Base-by-base conservation (phyloP, 345 rosid species). In the Trapa incisa region DNA sequence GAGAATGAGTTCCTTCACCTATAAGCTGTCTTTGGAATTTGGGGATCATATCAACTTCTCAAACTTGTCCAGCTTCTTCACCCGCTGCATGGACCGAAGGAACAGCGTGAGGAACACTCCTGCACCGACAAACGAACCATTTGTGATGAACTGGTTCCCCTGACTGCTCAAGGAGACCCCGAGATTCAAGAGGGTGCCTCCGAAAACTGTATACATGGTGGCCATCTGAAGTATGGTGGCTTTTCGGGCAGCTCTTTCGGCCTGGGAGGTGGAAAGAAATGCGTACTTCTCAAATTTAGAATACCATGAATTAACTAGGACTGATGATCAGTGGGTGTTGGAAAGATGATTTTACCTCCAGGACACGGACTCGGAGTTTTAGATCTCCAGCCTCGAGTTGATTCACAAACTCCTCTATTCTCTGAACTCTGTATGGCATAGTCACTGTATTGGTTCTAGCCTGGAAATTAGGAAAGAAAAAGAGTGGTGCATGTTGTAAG, bases 151-250 rank as follows among this genome's bases (percentile, higher is more conserved):
- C 74, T 72, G 86, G 72, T 70, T 82, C 61, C 96, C 96, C 78
- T 90, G 96, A 75, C 60, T 72, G 73, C 72, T 77, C 4, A 86
- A 79, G 29, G 92, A 79, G 71, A 90, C 81, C 75, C 99, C 99
- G 13, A 94, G 83, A 69, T 90, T 94, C 67, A 94, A 71, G 47
- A 94, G 78, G 64, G 86, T 81, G 11, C 96, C 96, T 75, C 97
- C 97, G 10, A 83, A 50, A 57, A 94, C 95, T 10, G 96, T 82
- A 68, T 88, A 86, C 81, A 88, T 81, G 43, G 97, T 90, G 65
- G 98, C 98, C 98, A 90, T 93, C 71, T 93, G 97, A 65, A 93
- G 74, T 72, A 93, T 75, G 37, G 89, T 78, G 54, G 96, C 97
- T 79, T 88, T 93, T 57, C 83, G 65, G 33, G 99, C 95, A 41